Conservation (phyloP, 768 basidiomycete genomes). For the Stropharia rugosoannulata region DNA sequence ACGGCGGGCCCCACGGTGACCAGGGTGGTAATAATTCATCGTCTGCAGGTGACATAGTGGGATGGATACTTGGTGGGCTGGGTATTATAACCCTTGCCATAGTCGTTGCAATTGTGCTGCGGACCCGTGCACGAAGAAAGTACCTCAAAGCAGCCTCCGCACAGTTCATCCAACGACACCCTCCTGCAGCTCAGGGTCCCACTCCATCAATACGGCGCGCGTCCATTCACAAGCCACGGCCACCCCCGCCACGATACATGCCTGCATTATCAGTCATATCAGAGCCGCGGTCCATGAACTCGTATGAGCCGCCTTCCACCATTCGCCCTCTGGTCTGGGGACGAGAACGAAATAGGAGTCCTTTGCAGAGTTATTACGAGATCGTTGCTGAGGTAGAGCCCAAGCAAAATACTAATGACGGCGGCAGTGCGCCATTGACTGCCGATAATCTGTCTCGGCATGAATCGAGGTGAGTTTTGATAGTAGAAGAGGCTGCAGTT, state of each 20-base stretch:
- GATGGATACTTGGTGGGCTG: neutral
- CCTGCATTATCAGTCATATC: neutral
- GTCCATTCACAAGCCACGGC: constrained; percentile 1
- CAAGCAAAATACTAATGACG: no score
- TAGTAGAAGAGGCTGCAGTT: no score
- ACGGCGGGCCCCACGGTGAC: neutral
- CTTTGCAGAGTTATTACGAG: neutral
- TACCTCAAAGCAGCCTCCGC: neutral
- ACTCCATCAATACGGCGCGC: neutral
- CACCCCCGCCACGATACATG: constrained; percentile 1
- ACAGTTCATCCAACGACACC: neutral
- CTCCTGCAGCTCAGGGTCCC: neutral
- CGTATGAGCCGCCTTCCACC: constrained; percentile 1
- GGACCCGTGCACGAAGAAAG: neutral
- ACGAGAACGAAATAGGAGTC: neutral
- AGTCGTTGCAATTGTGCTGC: neutral
- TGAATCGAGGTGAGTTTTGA: no score
- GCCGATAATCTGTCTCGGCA: no score
- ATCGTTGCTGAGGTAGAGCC: no score
- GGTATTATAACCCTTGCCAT: neutral
- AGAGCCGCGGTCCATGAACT: neutral
- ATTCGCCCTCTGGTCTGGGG: neutral
- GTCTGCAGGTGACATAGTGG: neutral
- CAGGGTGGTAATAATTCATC: neutral
- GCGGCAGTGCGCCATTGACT: no score